Base-by-base conservation (phyloP, 768 basidiomycete species). In the Termitomyces bulborhizus region DNA sequence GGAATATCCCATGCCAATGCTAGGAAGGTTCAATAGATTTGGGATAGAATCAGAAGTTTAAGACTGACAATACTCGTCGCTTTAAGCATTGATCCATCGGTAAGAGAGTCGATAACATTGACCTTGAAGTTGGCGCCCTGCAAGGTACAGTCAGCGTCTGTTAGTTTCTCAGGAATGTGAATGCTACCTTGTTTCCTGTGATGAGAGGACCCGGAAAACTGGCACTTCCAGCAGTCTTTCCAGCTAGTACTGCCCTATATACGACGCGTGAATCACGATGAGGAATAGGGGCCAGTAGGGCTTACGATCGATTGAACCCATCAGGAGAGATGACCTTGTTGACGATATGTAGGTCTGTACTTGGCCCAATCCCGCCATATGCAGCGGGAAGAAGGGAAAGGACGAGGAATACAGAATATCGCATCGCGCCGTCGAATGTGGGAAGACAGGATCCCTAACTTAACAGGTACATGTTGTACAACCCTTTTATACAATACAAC, bases 1-100 rank as follows among this genome's bases (percentile, higher is more conserved):
- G 53, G 32, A 54, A 40, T n/a, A 54, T 9, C 6, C 53, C 53
- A 46, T 53, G 53, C 45, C 53, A 54, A 18, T 54, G 53, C 53
- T 54, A 6, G 42, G 24, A 21, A 18, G 3, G 8, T 32, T 32
- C 8, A 3, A 32, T 32, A 32, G 9, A 32, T 32, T 9, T 8
- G 31, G 31, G 7, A 32, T 9, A 32, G 8, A 7, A 32, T 9
- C 31, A 9, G 31, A 32, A 32, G 31, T 8, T 32, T 9, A 9
- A 34, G 0, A 29, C 53, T 18, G 26, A 54, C 53, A 15, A 54
- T 54, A 11, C 53, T 54, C 8, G 53, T 54, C 24, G 45, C 53
- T 36, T 6, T 45, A 12, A 26, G 26, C 53, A 54, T 54, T 1
- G 53, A 43, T 1, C 6, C 18, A 21, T 54, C 45, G 9, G 45